Percentiles rank a stretch among this genome's conserved stretches.
Evolutionary conservation across 2,329 filamentous ascomycete genomes (phyloP).

Genomic region (Fusarium fujikuroi): DNA sequence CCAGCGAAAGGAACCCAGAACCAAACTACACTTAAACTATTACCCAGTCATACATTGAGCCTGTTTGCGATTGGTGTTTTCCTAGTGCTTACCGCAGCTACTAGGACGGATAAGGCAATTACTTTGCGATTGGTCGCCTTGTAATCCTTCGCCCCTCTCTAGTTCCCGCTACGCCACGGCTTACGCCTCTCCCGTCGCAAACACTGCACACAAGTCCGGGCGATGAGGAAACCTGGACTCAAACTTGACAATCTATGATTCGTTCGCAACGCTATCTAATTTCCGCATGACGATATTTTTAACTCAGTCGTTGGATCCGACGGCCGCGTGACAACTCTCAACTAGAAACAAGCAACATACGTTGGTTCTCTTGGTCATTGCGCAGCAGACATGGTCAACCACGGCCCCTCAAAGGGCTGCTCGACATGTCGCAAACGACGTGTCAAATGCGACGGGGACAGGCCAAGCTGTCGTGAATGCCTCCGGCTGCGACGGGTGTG

Average conservation of each 20-base stretch:
- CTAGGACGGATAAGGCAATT: not conserved
- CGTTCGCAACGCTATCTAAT: not conserved
- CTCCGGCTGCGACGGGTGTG: not conserved
- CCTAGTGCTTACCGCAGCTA: not conserved
- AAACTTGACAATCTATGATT: not conserved
- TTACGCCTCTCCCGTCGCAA: not conserved
- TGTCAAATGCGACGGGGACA: not conserved
- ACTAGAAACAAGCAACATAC: not conserved
- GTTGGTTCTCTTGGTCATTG: not conserved
- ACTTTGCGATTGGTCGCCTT: not conserved
- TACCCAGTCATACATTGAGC: not conserved
- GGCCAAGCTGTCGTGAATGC: not conserved
- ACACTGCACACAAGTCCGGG: not conserved
- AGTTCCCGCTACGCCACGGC: not conserved
- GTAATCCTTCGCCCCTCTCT: not conserved
- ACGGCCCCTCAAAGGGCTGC: not conserved
- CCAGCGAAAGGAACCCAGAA: accelerated
- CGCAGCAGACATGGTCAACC: not conserved
- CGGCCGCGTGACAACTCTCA: not conserved
- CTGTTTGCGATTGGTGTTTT: not conserved
- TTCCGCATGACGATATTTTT: not conserved
- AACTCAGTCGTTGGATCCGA: accelerated
- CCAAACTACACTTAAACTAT: not conserved
- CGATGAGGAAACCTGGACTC: not conserved
- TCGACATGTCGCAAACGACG: not conserved